These are phyloP conservation scores for Trichoderma semiorbis DNA, from an alignment of 2,329 filamentous ascomycete species.

Conservation along the genomic window DNA sequence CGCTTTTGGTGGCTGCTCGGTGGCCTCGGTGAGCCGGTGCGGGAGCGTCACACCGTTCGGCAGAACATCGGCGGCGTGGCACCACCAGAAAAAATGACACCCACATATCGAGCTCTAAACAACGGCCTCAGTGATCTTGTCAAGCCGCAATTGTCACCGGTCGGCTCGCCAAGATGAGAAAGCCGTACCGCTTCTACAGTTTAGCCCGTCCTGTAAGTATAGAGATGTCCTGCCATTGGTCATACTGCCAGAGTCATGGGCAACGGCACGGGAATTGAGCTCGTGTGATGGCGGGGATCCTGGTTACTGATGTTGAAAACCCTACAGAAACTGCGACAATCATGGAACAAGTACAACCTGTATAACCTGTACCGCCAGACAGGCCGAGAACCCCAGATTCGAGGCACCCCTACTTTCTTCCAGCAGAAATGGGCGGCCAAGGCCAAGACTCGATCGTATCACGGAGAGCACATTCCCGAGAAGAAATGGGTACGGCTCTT, in stretches of 20 bases:
- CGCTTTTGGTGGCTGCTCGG: conserved; percentile 5
- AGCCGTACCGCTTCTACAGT: conserved; percentile 60
- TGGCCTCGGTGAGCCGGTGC: not conserved
- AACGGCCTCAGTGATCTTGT: conserved; percentile 9
- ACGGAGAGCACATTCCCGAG: conserved; percentile 92
- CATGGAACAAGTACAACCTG: conserved; percentile 97
- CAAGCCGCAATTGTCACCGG: conserved; percentile 18
- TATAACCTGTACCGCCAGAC: conserved; percentile 67
- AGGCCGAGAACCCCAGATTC: conserved; percentile 31
- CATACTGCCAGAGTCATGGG: not conserved
- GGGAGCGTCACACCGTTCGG: not conserved
- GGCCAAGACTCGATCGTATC: conserved; percentile 76
- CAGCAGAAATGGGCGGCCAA: conserved; percentile 98
- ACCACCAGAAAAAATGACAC: conserved; percentile 18
- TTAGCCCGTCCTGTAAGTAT: conserved; percentile 61
- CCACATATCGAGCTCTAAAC: conserved; percentile 12
- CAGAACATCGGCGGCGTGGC: conserved; percentile 2
- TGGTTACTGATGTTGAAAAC: not conserved
- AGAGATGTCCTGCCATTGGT: not conserved
- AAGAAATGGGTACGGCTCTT: conserved; percentile 95
- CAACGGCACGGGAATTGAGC: not conserved
- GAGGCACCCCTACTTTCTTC: conserved; percentile 68
- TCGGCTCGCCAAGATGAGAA: conserved; percentile 46
- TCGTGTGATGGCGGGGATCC: conserved; percentile 7
- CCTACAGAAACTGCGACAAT: conserved; percentile 80